Evolutionary conservation across 352 stramenopile genomes (phyloP).

Genomic region (Globisporangium cylindrosporum): DNA sequence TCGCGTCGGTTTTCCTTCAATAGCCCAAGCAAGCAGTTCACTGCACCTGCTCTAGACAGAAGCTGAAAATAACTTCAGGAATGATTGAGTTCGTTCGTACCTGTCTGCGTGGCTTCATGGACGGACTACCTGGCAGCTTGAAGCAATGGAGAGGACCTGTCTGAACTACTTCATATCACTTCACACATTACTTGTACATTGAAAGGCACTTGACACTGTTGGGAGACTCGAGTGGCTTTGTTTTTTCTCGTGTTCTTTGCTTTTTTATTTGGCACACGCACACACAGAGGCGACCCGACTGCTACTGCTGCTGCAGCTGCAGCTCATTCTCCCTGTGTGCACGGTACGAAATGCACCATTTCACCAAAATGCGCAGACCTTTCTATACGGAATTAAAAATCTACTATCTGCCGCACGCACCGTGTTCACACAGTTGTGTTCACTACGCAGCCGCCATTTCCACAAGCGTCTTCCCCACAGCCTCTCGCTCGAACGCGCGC

Average conservation of each 20-base stretch:
- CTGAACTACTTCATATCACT: neutral
- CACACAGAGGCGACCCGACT: neutral
- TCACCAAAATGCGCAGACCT: slow-evolving; percentile 3
- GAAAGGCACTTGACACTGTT: neutral
- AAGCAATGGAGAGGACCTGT: neutral
- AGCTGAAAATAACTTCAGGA: too few relatives aligned
- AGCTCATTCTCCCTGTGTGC: neutral
- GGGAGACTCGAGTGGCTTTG: neutral
- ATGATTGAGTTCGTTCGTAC: neutral
- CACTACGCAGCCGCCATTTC: neutral
- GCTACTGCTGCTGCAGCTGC: neutral
- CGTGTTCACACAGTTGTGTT: neutral
- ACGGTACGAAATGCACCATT: neutral
- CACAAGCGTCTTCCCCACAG: neutral
- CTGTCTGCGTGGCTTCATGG: neutral
- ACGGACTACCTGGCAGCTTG: neutral
- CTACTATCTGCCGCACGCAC: slow-evolving; percentile 7
- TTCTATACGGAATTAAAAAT: slow-evolving; percentile 15
- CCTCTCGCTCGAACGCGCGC: neutral
- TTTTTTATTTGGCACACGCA: neutral
- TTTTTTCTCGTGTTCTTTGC: neutral
- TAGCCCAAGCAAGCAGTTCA: too few relatives aligned
- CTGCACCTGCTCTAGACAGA: too few relatives aligned
- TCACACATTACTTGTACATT: neutral
- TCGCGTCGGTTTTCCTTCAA: too few relatives aligned